These are phyloP conservation scores for Chlorella vulgaris DNA, from an alignment of 139 green algal genomes.

Conservation along the genomic window DNA sequence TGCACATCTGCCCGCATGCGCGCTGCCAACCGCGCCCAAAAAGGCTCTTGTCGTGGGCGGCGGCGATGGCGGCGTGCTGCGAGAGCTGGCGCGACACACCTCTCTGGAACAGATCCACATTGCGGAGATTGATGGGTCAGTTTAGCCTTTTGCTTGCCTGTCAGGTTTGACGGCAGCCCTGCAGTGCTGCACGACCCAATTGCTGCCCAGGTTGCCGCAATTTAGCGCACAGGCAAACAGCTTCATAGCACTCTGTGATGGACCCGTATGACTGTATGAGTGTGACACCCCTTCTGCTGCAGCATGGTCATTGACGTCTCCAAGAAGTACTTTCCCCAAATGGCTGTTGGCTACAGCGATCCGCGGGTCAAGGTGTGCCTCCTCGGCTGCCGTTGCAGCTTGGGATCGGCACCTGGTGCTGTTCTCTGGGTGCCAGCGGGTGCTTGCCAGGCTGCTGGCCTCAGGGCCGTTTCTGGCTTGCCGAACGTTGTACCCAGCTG, in stretches of 20 bases:
- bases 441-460: background rate
- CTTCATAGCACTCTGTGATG: no score
- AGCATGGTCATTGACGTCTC: conserved; percentile 85
- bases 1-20: conserved; percentile 90
- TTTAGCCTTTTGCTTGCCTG: background rate
- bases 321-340: conserved; percentile 90
- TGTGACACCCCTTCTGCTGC: no score
- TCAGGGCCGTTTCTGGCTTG: no score
- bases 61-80: conserved; percentile 95
- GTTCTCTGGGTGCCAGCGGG: background rate
- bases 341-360: conserved; percentile 93
- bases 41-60: conserved; percentile 95
- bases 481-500: no score
- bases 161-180: background rate
- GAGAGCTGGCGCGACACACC: conserved; percentile 85
- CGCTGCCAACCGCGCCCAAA: conserved; percentile 64
- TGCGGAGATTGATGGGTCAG: conserved; percentile 92
- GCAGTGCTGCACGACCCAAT: background rate
- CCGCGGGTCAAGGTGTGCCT: conserved; percentile 68
- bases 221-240: no score
- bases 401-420: background rate
- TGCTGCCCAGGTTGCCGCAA: no score
- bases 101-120: conserved; percentile 92
- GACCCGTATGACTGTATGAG: no score
- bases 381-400: no score